Evolutionary conservation across 2,329 filamentous ascomycete genomes (phyloP).

Genomic region (Hansfordia pulvinata): DNA sequence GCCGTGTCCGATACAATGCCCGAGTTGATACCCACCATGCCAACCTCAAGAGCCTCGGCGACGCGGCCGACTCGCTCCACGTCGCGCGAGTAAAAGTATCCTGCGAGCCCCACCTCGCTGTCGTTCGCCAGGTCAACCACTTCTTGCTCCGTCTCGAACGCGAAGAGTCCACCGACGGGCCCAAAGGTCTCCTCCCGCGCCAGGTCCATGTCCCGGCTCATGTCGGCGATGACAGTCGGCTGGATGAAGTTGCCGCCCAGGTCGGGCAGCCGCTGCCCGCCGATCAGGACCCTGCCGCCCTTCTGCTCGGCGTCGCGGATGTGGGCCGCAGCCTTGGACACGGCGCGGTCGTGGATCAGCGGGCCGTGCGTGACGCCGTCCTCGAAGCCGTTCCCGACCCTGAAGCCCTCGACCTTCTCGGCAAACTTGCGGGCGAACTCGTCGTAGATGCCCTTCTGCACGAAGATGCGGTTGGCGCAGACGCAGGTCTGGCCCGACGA

Average conservation of each 20-base stretch:
- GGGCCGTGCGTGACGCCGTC: conserved; percentile 65
- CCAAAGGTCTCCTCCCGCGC: conserved; percentile 89
- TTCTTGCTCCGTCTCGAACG: conserved; percentile 79
- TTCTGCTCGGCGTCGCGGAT: conserved; percentile 67
- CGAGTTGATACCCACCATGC: conserved; percentile 79
- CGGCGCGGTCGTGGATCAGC: conserved; percentile 72
- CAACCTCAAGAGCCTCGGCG: conserved; percentile 61
- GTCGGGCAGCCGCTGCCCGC: conserved; percentile 60
- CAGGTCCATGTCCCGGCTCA: conserved; percentile 76
- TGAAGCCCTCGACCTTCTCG: conserved; percentile 60
- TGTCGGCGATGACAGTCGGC: conserved; percentile 77
- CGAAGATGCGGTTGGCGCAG: conserved; percentile 71
- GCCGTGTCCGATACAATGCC: conserved; percentile 48
- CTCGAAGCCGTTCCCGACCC: conserved; percentile 62
- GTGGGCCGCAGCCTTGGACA: conserved; percentile 67
- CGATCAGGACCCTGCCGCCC: conserved; percentile 61
- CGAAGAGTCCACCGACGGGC: conserved; percentile 80
- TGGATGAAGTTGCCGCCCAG: conserved; percentile 80
- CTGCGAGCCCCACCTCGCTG: conserved; percentile 76
- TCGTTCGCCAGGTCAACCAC: conserved; percentile 74
- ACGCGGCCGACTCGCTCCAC: conserved; percentile 46
- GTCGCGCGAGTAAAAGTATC: conserved; percentile 76
- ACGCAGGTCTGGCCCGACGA: conserved; percentile 94
- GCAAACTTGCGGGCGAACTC: conserved; percentile 55
- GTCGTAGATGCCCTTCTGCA: conserved; percentile 69